Conservation (phyloP, 306 rosid genomes). For the Gleditsia sinensis region DNA sequence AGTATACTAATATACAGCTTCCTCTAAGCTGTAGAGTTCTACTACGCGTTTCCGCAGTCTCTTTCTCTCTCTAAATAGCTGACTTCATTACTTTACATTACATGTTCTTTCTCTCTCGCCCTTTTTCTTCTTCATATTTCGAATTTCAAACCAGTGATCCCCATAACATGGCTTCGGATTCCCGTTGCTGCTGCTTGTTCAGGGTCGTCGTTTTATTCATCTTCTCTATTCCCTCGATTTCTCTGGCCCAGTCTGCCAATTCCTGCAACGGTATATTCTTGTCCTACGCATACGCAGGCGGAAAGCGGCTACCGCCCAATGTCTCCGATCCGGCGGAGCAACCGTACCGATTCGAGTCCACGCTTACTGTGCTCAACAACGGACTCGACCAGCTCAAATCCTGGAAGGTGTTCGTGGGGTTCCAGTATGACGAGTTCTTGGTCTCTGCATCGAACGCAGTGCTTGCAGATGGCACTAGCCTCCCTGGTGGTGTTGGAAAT, state of each 20-base stretch:
- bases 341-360: constrained; percentile 70
- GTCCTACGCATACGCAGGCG: constrained; percentile 53
- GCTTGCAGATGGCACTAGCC: constrained; percentile 52
- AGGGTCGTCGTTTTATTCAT: constrained; percentile 7
- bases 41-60: constrained; percentile 30
- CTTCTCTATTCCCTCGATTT: neutral
- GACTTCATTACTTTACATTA: neutral
- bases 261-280: constrained; percentile 70
- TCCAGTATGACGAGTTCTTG: constrained; percentile 62
- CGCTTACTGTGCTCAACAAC: constrained; percentile 68
- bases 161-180: constrained; percentile 18
- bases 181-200: neutral
- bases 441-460: constrained; percentile 67
- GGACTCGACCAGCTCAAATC: constrained; percentile 67
- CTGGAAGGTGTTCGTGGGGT: constrained; percentile 79
- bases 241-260: constrained; percentile 44
- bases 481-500: constrained; percentile 62
- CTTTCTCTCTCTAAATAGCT: neutral
- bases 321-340: constrained; percentile 37
- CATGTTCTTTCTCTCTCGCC: neutral
- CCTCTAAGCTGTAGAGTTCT: constrained; percentile 35
- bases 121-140: neutral
- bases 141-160: neutral
- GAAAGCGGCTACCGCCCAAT: constrained; percentile 47
- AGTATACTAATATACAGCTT: neutral